A percentile compares a stretch with the other conserved stretches of the same genome.
Conservation (phyloP, 208 protist genomes). For the Leishmania guyanensis region DNA sequence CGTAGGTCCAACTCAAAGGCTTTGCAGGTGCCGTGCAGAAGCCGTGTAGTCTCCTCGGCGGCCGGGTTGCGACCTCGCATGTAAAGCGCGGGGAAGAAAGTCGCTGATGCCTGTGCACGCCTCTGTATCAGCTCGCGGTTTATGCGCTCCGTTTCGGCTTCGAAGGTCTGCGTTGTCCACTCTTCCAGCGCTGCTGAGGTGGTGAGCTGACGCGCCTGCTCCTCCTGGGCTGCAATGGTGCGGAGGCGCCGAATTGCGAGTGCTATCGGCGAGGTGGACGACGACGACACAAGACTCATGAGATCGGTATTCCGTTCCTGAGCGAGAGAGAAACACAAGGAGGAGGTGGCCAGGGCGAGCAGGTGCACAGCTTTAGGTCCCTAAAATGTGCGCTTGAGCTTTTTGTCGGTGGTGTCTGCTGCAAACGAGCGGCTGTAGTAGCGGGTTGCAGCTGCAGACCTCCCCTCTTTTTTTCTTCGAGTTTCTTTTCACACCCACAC, state of each 20-base stretch:
- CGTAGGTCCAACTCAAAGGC: conserved; percentile 81
- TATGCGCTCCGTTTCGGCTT: conserved; percentile 54
- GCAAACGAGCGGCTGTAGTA: background rate
- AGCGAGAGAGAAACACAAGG: background rate
- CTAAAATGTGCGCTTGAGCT: background rate
- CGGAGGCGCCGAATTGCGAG: conserved; percentile 9
- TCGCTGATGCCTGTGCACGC: conserved; percentile 13
- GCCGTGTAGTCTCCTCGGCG: conserved; percentile 54
- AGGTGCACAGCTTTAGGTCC: background rate
- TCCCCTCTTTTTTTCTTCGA: background rate
- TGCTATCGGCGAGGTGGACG: conserved; percentile 1
- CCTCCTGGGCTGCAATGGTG: background rate
- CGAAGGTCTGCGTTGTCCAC: conserved; percentile 12
- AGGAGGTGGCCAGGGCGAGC: background rate
- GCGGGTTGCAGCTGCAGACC: too few relatives aligned
- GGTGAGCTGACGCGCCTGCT: conserved; percentile 14
- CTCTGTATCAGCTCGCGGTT: conserved; percentile 35
- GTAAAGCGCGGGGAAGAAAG: conserved; percentile 71
- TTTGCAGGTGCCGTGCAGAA: conserved; percentile 64
- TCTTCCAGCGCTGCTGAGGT: conserved; percentile 28
- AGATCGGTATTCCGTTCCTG: background rate
- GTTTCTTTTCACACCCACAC: background rate
- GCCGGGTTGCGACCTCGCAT: conserved; percentile 47
- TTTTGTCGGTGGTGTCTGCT: background rate
- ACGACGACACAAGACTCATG: conserved; percentile 5